Base-by-base conservation (phyloP, 768 basidiomycete species). In the Boletus tylopilopsis region DNA sequence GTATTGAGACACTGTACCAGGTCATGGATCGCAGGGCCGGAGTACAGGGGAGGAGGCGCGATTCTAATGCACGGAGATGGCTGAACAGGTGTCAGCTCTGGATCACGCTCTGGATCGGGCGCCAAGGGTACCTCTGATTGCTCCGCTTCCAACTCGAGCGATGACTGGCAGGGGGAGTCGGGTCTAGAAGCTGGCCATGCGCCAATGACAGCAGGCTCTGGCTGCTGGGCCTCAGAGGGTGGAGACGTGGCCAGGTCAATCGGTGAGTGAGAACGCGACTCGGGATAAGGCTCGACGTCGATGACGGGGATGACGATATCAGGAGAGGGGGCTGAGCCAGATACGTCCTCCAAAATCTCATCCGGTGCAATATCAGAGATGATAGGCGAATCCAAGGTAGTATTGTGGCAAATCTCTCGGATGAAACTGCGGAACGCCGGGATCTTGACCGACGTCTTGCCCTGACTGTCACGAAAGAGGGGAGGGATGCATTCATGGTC, bases 191-290 rank as follows among this genome's bases (percentile, higher is more conserved):
- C 54, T 11, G 76, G 73, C 71, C 75, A 77, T 23, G 73, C 74
- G 22, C 74, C 76, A 12, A 78, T 58, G 7, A 76, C 55, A 35
- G 58, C 57, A 21, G 73, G 75, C 19, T 77, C 77, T 6, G 54
- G 24, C 15, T 58, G 50, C 25, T 56, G 58, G 7, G n/a, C 51
- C 41, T 55, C 61, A 29, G 58, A 29, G 29, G 50, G 49, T 10
- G 53, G 66, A 1, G 72, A 68, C 21, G 72, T 75, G 12, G 69
- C 69, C 5, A 79, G 63, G 18, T 76, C 76, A 71, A 80, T 77
- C 0, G 78, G 76, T 6, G 78, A 76, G 37, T 67, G 68, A 22
- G 76, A 75, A 34, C 71, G 68, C 2, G 72, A 73, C 27, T 53
- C 53, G 32, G 61, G 40, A 27, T 47, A 54, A 22, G 58, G 45